Conservation (phyloP, 331 rosid species). For the Malus hybrid region DNA sequence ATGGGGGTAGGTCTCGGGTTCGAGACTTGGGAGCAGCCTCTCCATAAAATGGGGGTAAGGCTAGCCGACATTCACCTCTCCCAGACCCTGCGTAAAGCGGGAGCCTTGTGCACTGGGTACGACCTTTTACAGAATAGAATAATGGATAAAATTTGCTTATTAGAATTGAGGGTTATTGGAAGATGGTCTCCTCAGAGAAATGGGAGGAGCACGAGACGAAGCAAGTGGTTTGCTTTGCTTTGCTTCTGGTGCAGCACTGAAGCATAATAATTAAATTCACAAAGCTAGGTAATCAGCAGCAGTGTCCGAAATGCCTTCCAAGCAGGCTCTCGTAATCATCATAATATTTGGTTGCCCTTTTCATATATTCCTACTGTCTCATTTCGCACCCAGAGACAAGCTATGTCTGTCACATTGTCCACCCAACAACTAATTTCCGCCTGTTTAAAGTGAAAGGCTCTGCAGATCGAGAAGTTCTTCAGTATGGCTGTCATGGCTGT, state of each 20-base stretch:
- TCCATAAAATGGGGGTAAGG: too few relatives aligned
- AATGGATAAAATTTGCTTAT: not conserved
- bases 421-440: not conserved
- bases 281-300: not conserved
- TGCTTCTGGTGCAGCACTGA: conserved; percentile 15
- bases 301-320: not conserved
- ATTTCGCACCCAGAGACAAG: not conserved
- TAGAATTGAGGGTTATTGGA: conserved; percentile 25
- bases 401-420: not conserved
- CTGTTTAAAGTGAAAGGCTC: not conserved
- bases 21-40: too few relatives aligned
- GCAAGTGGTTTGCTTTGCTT: conserved; percentile 44
- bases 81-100: too few relatives aligned
- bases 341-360: not conserved
- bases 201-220: conserved; percentile 55
- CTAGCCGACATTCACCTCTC: too few relatives aligned
- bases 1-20: not conserved
- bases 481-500: not conserved
- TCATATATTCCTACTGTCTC: conserved; percentile 7
- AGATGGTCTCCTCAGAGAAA: conserved; percentile 24
- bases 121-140: not conserved
- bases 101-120: too few relatives aligned
- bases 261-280: conserved; percentile 5
- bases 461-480: not conserved
- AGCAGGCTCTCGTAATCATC: not conserved